These are phyloP conservation scores for Pythium sp. DNA, from an alignment of 352 stramenopile genomes.

Conservation along the genomic window DNA sequence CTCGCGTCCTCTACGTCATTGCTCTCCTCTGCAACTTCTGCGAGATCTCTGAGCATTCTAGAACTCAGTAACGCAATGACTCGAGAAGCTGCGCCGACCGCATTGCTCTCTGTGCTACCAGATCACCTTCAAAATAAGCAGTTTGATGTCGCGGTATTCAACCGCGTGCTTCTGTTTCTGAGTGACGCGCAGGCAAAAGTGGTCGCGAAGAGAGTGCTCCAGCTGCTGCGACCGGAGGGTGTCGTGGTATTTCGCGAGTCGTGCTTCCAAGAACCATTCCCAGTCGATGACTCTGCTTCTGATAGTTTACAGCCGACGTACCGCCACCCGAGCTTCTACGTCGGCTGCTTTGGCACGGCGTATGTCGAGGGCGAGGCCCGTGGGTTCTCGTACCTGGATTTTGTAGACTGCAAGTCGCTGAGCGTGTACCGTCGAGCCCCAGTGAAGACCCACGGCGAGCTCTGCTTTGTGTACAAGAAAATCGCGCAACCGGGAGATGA, in stretches of 20 bases:
- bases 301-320: constrained; percentile 20
- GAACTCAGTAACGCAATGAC: neutral
- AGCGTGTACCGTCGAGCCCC: constrained; percentile 29
- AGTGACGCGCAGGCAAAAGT: neutral
- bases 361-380: constrained; percentile 30
- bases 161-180: neutral
- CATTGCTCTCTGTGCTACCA: neutral
- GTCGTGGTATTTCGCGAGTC: neutral
- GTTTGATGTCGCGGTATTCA: neutral
- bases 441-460: constrained; percentile 63
- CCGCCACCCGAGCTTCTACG: constrained; percentile 55
- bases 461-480: constrained; percentile 65
- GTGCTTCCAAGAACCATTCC: neutral
- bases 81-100: neutral
- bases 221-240: neutral
- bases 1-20: neutral
- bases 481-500: constrained; percentile 27
- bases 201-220: constrained; percentile 2
- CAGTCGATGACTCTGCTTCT: neutral
- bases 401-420: neutral
- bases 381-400: constrained; percentile 18
- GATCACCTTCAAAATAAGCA: neutral
- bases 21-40: neutral
- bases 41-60: neutral
- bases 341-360: constrained; percentile 38